Conservation (phyloP, 1,284 basidiomycete genomes). For the Moniliophthora roreri region DNA sequence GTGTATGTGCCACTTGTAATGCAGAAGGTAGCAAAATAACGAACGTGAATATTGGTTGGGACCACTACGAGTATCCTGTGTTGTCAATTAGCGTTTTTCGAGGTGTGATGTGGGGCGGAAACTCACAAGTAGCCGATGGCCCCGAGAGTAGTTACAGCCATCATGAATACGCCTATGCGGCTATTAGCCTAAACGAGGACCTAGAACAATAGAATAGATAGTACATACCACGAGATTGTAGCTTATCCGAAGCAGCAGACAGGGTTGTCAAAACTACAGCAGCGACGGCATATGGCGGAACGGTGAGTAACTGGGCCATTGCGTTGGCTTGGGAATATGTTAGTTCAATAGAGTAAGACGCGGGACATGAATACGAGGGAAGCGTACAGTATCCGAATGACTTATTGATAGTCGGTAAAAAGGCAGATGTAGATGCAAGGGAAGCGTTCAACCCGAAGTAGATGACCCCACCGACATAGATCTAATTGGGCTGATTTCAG, state of each 20-base stretch:
- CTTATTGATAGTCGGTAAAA: slow-evolving; percentile 81
- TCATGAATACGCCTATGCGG: slow-evolving; percentile 51
- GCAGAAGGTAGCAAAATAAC: slow-evolving; percentile 71
- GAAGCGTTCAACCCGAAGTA: slow-evolving; percentile 82
- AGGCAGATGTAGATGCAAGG: slow-evolving; percentile 78
- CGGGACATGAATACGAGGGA: background rate
- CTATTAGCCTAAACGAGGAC: no score
- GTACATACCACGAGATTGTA: slow-evolving; percentile 42
- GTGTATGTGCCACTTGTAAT: slow-evolving; percentile 71
- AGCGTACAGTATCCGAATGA: slow-evolving; percentile 60
- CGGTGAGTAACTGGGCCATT: slow-evolving; percentile 68
- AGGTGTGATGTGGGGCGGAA: background rate
- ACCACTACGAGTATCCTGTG: slow-evolving; percentile 13
- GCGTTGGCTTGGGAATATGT: slow-evolving; percentile 38
- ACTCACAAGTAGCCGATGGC: slow-evolving; percentile 68
- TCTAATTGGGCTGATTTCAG: slow-evolving; percentile 32
- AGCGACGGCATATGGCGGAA: slow-evolving; percentile 80
- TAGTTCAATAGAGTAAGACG: background rate
- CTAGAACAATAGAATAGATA: no score
- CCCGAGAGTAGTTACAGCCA: slow-evolving; percentile 46
- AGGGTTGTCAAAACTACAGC: slow-evolving; percentile 65
- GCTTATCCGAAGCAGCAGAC: slow-evolving; percentile 68
- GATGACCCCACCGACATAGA: slow-evolving; percentile 64
- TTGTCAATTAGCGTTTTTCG: background rate
- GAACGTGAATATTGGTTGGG: slow-evolving; percentile 42